Evolutionary conservation across 768 basidiomycete species (phyloP), one percentile per base, ranked within the genome.

Genomic region (Artomyces pyxidatus): DNA sequence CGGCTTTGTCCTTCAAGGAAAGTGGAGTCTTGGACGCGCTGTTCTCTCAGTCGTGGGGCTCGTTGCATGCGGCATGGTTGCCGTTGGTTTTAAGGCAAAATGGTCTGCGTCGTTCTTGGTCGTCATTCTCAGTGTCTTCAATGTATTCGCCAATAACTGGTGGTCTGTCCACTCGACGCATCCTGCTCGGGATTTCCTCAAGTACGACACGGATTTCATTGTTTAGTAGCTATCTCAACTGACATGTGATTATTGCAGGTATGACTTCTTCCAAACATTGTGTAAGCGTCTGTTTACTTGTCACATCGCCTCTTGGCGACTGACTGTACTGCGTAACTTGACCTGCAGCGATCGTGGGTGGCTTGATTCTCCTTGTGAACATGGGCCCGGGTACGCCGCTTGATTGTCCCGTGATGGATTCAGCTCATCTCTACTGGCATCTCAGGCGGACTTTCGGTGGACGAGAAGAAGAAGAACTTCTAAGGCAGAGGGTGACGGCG

Each of bases 241-340:
- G 45, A 43, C 49, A 61, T 69, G 43, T 72, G 44, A 22, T 42
- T 50, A 48, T 47, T 41, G 16, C 54, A 90, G 89, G 76, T 96
- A 97, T 62, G 96, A 99, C 70, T 99, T 99, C 73, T 97, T 96
- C 87, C 93, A 97, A 70, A 98, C 93, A 27, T 76, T 96, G 28
- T 96, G 78, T 82, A 57, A 61, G 71, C n/a, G n/a, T n/a, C n/a
- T 63, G 26, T 30, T 23, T 14, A 30, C 46, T 45, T 27, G 11
- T 23, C 30, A 45, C 17, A 30, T 45, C 23, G 37, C 42, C 16
- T n/a, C 41, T 29, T 41, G 3, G 22, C 26, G 22, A 22, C 39
- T 50, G 21, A 60, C 51, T 12, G n/a, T n/a, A n/a, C n/a, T 17
- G 32, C 7, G 32, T 40, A 16, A 32, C 30, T 37, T 42, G n/a